phyloP scores from a whole-genome alignment of 768 basidiomycete species.

The Phaffia tasmanica region DNA sequence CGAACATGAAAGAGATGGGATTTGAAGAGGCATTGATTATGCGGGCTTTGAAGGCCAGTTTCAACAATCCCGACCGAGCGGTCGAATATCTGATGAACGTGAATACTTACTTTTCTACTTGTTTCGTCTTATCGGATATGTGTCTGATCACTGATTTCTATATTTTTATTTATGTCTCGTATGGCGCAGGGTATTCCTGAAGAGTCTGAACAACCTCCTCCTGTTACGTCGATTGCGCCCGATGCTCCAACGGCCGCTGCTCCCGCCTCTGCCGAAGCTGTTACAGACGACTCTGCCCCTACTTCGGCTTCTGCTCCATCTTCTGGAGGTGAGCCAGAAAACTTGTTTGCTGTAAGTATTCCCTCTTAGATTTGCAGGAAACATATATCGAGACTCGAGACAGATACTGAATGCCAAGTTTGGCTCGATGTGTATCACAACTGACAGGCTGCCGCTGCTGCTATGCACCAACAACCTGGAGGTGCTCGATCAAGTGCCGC shows the following conservation, averaged over 20 bases:
- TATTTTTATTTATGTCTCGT: conserved; percentile 34
- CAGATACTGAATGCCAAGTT: background rate
- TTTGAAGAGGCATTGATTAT: conserved; percentile 74
- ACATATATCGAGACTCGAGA: background rate
- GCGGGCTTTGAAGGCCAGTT: conserved; percentile 79
- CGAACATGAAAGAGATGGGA: conserved; percentile 88
- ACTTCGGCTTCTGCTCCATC: conserved; percentile 30
- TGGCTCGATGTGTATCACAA: background rate
- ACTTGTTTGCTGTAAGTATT: conserved; percentile 66
- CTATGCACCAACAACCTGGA: conserved; percentile 31
- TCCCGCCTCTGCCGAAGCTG: conserved; percentile 25
- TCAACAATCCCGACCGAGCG: conserved; percentile 93
- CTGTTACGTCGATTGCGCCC: conserved; percentile 19
- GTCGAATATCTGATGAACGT: conserved; percentile 97
- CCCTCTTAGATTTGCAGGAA: conserved; percentile 23
- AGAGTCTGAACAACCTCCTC: conserved; percentile 40
- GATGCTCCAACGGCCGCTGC: conserved; percentile 33
- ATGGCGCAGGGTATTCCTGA: conserved; percentile 41
- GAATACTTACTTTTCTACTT: conserved; percentile 32
- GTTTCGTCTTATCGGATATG: conserved; percentile 20
- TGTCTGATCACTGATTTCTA: background rate
- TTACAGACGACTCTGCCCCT: conserved; percentile 40
- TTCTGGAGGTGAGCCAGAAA: conserved; percentile 48
- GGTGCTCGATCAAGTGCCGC: conserved; percentile 31
- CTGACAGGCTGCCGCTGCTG: conserved; percentile 36